A percentile compares a stretch with the other conserved stretches of the same genome.
These are phyloP conservation scores for Helianthus tuberosus DNA, from an alignment of 129 eudicot species.

Conservation along the genomic window DNA sequence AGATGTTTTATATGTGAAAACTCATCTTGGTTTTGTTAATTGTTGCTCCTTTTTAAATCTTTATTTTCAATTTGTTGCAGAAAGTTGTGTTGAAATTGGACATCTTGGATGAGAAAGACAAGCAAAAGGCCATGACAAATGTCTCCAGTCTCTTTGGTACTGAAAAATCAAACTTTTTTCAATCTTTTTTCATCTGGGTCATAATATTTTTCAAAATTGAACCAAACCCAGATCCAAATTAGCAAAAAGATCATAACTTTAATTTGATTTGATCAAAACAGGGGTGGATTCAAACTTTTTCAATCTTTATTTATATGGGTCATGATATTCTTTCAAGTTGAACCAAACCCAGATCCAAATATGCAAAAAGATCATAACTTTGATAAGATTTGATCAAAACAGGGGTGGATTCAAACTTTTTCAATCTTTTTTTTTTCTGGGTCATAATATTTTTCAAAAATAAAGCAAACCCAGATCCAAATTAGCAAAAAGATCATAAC, in stretches of 20 bases:
- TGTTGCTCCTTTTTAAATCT: too few relatives aligned
- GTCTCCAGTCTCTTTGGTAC: neutral
- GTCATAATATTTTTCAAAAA: neutral
- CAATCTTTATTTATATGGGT: too few relatives aligned
- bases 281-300: too few relatives aligned
- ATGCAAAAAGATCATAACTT: too few relatives aligned
- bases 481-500: neutral
- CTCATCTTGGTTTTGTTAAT: too few relatives aligned
- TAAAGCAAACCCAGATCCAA: constrained; percentile 26
- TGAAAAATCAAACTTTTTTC: neutral
- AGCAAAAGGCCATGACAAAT: neutral
- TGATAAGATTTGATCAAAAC: too few relatives aligned
- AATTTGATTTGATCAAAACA: neutral
- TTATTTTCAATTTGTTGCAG: too few relatives aligned
- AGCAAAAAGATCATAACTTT: constrained; percentile 5
- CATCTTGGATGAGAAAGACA: neutral
- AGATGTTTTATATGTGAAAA: too few relatives aligned
- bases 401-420: too few relatives aligned
- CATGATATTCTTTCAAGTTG: too few relatives aligned
- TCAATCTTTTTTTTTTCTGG: neutral
- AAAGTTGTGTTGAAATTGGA: neutral
- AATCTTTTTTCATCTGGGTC: too few relatives aligned
- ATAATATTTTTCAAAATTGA: neutral
- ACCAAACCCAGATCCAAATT: constrained; percentile 28
- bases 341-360: too few relatives aligned